Evolutionary conservation across 202 grass and related monocot genomes (phyloP).

Genomic region (Zizania palustris): DNA sequence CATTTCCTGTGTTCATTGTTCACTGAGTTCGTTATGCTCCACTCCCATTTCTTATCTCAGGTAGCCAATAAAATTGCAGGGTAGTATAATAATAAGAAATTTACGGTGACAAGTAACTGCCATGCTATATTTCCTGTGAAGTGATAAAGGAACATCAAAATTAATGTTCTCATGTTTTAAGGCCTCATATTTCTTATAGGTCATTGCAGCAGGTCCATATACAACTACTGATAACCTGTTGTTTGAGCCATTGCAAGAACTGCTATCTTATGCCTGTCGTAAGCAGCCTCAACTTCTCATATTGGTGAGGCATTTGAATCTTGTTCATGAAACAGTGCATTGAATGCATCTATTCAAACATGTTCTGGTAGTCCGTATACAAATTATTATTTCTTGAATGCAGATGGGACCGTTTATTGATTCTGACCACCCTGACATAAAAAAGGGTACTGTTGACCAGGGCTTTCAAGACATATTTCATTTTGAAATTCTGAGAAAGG

Average conservation of each 20-base stretch:
- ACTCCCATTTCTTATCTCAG: conserved; percentile 7
- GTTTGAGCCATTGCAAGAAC: conserved; percentile 91
- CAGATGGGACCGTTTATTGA: conserved; percentile 98
- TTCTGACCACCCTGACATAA: conserved; percentile 92
- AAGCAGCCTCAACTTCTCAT: conserved; percentile 86
- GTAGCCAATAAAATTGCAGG: neutral
- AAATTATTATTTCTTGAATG: conserved; percentile 11
- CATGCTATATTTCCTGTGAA: neutral
- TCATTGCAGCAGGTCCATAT: conserved; percentile 89
- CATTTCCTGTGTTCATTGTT: conserved; percentile 20
- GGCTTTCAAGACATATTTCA: conserved; percentile 81
- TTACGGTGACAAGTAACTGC: neutral
- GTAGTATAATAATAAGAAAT: neutral
- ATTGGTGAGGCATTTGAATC: conserved; percentile 60
- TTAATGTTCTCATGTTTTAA: conserved; percentile 27
- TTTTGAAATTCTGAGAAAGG: conserved; percentile 84
- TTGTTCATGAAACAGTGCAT: conserved; percentile 6
- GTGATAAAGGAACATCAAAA: neutral
- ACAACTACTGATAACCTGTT: conserved; percentile 93
- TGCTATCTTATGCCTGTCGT: conserved; percentile 81
- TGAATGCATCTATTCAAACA: conserved; percentile 13
- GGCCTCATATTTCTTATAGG: conserved; percentile 54
- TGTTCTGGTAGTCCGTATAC: conserved; percentile 23
- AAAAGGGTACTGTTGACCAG: conserved; percentile 70
- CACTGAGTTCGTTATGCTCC: conserved; percentile 1